Evolutionary conservation across 148 eudicot species (phyloP).

Genomic region (Limonium bicolor): DNA sequence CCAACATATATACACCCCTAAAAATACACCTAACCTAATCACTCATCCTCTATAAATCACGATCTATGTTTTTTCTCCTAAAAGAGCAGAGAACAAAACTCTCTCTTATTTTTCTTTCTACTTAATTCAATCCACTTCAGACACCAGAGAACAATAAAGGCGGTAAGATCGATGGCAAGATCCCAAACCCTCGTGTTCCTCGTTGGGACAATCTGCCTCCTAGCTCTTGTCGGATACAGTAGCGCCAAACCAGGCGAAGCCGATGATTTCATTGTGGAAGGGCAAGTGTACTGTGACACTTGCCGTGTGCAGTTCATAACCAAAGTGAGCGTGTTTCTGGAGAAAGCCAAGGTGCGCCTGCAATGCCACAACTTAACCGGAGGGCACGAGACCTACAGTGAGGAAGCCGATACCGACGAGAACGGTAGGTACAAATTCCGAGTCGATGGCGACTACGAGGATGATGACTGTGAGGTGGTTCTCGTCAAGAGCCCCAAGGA

Average conservation of each 20-base stretch:
- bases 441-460: conserved; percentile 33
- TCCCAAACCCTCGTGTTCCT: conserved; percentile 6
- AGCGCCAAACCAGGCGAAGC: not conserved
- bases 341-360: conserved; percentile 1
- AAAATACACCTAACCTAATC: too few species aligned
- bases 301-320: conserved; percentile 23
- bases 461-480: conserved; percentile 26
- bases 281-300: conserved; percentile 25
- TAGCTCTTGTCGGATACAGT: conserved; percentile 2
- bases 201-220: conserved; percentile 7
- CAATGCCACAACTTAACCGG: conserved; percentile 24
- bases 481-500: conserved; percentile 22
- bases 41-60: too few species aligned
- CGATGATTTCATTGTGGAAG: conserved; percentile 14
- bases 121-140: too few species aligned
- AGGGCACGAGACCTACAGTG: conserved; percentile 10
- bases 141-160: too few species aligned
- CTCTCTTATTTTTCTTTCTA: too few species aligned
- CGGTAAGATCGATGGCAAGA: too few species aligned
- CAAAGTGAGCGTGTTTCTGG: conserved; percentile 7
- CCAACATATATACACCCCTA: too few species aligned
- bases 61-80: too few species aligned
- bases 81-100: too few species aligned
- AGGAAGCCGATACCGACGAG: conserved; percentile 21
- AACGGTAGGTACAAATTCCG: conserved; percentile 21